phyloP scores from a whole-genome alignment of 2,329 filamentous ascomycete species.

The Bipolaris zeicola region DNA sequence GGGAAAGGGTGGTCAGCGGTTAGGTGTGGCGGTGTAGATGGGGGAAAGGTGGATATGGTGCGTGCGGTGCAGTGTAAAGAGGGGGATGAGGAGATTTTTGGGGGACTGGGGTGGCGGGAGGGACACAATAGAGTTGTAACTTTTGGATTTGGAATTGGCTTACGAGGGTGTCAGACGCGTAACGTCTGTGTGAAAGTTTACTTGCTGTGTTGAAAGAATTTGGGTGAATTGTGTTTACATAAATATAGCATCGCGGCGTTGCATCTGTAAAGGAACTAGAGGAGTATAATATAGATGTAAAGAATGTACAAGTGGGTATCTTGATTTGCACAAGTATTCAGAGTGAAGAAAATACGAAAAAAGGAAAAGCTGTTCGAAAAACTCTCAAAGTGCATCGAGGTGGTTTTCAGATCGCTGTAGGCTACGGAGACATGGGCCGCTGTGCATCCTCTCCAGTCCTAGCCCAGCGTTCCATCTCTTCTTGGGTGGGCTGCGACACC shows the following conservation, averaged over 20 bases:
- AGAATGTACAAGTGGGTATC: conserved; percentile 30
- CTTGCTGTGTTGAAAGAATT: no score
- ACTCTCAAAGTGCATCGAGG: neutral
- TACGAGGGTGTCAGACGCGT: no score
- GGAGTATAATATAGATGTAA: conserved; percentile 19
- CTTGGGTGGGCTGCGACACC: conserved; percentile 43
- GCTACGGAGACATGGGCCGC: conserved; percentile 23
- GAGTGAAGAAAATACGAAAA: neutral
- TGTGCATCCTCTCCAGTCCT: conserved; percentile 12
- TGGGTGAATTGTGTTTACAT: no score
- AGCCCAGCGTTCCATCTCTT: conserved; percentile 40
- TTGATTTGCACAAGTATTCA: neutral
- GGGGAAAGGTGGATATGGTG: no score
- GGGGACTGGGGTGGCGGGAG: no score
- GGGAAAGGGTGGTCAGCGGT: no score
- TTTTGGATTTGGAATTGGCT: no score
- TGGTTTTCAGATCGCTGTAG: neutral
- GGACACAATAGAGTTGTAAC: no score
- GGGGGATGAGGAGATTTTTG: no score
- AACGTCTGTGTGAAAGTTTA: no score
- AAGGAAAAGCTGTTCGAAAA: neutral
- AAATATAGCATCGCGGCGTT: neutral
- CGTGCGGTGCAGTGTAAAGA: no score
- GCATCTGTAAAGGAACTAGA: neutral
- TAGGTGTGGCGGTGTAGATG: no score